phyloP scores from a whole-genome alignment of 176 grass and related monocot genomes.

The Cenchrus fungigraminus region DNA sequence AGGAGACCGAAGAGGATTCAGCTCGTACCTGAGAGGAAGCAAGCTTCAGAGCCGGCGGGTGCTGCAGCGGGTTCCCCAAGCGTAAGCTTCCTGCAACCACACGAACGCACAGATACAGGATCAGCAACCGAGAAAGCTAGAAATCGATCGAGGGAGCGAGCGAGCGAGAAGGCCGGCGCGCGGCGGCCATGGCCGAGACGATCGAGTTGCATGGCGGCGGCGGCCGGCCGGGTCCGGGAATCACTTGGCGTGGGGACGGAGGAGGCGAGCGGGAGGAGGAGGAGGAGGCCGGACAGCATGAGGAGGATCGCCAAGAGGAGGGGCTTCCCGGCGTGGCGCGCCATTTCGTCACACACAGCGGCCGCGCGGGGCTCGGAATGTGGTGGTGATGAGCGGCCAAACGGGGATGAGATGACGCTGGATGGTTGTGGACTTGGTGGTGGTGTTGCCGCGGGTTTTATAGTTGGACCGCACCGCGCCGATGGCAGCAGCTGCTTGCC shows the following conservation, averaged over 20 bases:
- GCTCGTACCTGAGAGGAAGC: constrained; percentile 19
- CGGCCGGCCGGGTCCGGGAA: not conserved
- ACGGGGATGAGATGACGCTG: not conserved
- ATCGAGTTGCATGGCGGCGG: no score
- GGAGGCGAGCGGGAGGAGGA: constrained; percentile 29
- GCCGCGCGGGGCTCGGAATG: not conserved
- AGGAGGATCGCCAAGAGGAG: constrained; percentile 1
- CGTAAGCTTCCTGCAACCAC: constrained; percentile 34
- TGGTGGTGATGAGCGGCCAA: no score
- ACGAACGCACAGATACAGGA: not conserved
- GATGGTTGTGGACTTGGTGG: not conserved
- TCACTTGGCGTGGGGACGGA: constrained; percentile 49
- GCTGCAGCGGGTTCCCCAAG: constrained; percentile 2
- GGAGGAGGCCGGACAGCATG: constrained; percentile 30
- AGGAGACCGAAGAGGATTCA: not conserved
- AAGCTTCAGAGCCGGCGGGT: constrained; percentile 12
- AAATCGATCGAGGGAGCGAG: no score
- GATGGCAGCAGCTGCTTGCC: not conserved
- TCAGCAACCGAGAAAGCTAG: not conserved
- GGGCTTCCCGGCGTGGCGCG: constrained; percentile 12
- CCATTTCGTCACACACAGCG: constrained; percentile 26
- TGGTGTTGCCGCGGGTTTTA: constrained; percentile 36
- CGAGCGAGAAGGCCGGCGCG: no score
- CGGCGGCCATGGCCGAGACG: not conserved
- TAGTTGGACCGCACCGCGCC: constrained; percentile 35